These are phyloP conservation scores for Beauveria pseudobassiana DNA, from an alignment of 2,329 filamentous ascomycete genomes.

Conservation along the genomic window DNA sequence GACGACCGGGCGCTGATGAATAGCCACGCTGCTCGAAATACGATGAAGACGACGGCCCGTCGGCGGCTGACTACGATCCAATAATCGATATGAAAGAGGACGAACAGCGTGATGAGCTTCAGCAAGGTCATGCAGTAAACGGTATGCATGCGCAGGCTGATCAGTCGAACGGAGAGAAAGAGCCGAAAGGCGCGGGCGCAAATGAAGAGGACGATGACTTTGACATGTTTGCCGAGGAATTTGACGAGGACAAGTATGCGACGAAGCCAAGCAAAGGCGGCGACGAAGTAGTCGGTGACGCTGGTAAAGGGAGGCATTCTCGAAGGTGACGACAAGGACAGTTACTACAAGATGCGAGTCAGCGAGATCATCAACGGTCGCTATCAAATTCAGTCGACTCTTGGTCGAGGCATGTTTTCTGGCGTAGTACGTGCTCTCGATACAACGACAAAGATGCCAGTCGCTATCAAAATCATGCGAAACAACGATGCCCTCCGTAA, in stretches of 20 bases:
- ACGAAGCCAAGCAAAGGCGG: slow-evolving; percentile 36
- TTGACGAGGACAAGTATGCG: slow-evolving; percentile 59
- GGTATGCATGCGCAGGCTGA: slow-evolving; percentile 34
- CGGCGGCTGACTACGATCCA: slow-evolving; percentile 90
- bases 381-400: slow-evolving; percentile 79
- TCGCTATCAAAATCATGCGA: slow-evolving; percentile 96
- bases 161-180: slow-evolving; percentile 21
- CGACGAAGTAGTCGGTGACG: slow-evolving; percentile 47
- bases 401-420: slow-evolving; percentile 94
- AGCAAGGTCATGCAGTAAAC: slow-evolving; percentile 47
- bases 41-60: slow-evolving; percentile 61
- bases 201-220: slow-evolving; percentile 63
- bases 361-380: slow-evolving; percentile 84
- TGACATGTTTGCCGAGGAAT: slow-evolving; percentile 86
- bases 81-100: slow-evolving; percentile 85
- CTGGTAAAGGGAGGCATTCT: slow-evolving; percentile 71
- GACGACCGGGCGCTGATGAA: slow-evolving; percentile 64
- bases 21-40: slow-evolving; percentile 37
- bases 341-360: slow-evolving; percentile 91
- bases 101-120: slow-evolving; percentile 59
- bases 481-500: slow-evolving; percentile 92
- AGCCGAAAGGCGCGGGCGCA: slow-evolving; percentile 34
- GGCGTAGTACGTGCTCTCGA: slow-evolving; percentile 88
- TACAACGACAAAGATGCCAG: slow-evolving; percentile 63
- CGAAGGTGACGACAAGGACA: slow-evolving; percentile 89